Evolutionary conservation across 2,329 filamentous ascomycete genomes (phyloP).

Genomic region (Westerdykella ornata): DNA sequence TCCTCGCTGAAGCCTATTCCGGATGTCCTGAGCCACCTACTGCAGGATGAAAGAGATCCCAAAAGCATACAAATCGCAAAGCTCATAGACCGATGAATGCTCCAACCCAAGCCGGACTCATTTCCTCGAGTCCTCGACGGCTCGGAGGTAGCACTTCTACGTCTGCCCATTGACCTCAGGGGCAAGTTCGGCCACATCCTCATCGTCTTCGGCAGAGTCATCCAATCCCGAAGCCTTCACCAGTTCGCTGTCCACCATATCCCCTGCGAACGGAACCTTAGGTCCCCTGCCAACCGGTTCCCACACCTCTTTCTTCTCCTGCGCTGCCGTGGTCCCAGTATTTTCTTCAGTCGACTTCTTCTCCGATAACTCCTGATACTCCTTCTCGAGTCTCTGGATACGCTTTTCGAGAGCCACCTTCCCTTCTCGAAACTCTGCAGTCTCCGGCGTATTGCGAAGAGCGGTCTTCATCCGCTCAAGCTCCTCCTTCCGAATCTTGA

Average conservation of each 20-base stretch:
- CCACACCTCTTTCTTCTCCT: slow-evolving; percentile 9
- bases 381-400: slow-evolving; percentile 13
- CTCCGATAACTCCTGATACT: slow-evolving; percentile 13
- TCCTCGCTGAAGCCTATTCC: not conserved
- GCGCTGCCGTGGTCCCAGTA: not conserved
- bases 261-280: slow-evolving; percentile 25
- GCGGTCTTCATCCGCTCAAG: slow-evolving; percentile 18
- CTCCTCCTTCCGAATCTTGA: slow-evolving; percentile 6
- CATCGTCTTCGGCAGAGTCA: slow-evolving; percentile 15
- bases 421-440: slow-evolving; percentile 12
- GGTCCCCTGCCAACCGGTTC: slow-evolving; percentile 12
- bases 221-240: slow-evolving; percentile 25
- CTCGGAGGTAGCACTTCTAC: too few relatives aligned
- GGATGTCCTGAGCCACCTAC: not conserved
- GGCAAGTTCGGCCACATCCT: slow-evolving; percentile 4
- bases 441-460: slow-evolving; percentile 15
- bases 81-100: slow-evolving; percentile 1
- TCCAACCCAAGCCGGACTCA: slow-evolving; percentile 1
- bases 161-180: too few relatives aligned
- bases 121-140: slow-evolving; percentile 4
- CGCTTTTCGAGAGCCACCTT: slow-evolving; percentile 15
- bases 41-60: slow-evolving; percentile 2
- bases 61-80: not conserved
- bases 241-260: slow-evolving; percentile 26
- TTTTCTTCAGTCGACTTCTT: slow-evolving; percentile 2